Percentiles rank a stretch among this genome's conserved stretches.
Evolutionary conservation across 164 flowering plant species (phyloP).

Genomic region (Protea cynaroides): DNA sequence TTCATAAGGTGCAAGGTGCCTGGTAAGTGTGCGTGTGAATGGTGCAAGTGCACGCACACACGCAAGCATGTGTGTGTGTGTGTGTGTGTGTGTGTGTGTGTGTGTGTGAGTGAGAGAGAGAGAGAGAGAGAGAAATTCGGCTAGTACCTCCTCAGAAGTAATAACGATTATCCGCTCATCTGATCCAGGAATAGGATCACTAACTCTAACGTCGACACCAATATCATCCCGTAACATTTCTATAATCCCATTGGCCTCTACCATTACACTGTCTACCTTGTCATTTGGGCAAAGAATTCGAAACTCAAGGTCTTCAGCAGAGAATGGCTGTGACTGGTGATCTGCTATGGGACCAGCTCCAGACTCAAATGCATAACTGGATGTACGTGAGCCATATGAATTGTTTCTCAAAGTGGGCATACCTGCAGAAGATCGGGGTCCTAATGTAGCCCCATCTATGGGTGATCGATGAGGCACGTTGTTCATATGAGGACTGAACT

Average conservation of each 20-base stretch:
- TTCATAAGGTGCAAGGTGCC: too few species aligned
- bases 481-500: constrained; percentile 47
- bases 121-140: too few species aligned
- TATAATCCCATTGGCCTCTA: constrained; percentile 73
- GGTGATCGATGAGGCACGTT: constrained; percentile 35
- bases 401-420: constrained; percentile 29
- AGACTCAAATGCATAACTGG: constrained; percentile 42
- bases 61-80: too few species aligned
- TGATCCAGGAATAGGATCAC: constrained; percentile 61
- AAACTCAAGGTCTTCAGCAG: constrained; percentile 72
- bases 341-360: constrained; percentile 40
- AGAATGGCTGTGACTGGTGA: constrained; percentile 35
- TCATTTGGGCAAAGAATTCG: constrained; percentile 84
- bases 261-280: constrained; percentile 63
- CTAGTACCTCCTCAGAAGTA: constrained; percentile 81
- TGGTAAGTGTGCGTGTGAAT: too few species aligned
- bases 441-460: constrained; percentile 43
- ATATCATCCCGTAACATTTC: constrained; percentile 79
- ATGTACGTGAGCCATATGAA: constrained; percentile 40
- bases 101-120: too few species aligned
- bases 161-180: constrained; percentile 67
- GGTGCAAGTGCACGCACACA: too few species aligned
- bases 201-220: constrained; percentile 77
- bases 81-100: too few species aligned
- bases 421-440: constrained; percentile 36